Evolutionary conservation across 2,329 filamentous ascomycete genomes (phyloP), one percentile per base, ranked within the genome.

Genomic region (Apiospora pterosperma): DNA sequence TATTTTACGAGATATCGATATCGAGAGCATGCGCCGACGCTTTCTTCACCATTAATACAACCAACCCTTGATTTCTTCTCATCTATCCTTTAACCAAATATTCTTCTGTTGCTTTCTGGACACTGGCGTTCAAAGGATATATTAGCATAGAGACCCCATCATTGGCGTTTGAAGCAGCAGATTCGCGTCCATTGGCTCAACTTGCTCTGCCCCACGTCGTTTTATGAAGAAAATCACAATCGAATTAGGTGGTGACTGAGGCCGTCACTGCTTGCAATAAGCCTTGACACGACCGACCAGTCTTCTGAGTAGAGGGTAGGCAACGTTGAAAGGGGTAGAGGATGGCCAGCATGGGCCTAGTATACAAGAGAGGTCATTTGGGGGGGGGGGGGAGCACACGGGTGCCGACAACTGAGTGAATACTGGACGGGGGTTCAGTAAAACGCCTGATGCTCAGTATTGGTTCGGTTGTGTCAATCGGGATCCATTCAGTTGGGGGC

Each of bases 91-190:
- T 36, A 39, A 62, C n/a, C 48, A 62, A 52, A 52, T 28, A 38
- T 63, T 62, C 44, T 39, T 59, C 48, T 31, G n/a, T 66, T 69
- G 67, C 67, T 68, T 74, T 72, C 68, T 66, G 61, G 70, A 69
- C 67, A 69, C 67, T 55, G 74, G 73, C 72, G 73, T 75, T 75
- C 66, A 44, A 72, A 72, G 73, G 73, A 75, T 75, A 75, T 73
- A 74, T 63, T 68, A 74, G 71, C 72, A 75, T 75, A 75, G 73
- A 44, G 59, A 44, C 36, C 62, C 36, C 62, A 59, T 31, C 34
- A 39, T 55, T 36, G 59, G 52, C 60, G 60, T 62, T 48, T 36
- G n/a, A 62, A 62, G 28, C 60, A 36, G 39, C 60, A 38, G 67
- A 69, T 69, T 69, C 68, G 67, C 70, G 65, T 69, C 68, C 64